phyloP scores from a whole-genome alignment of 2,329 filamentous ascomycete genomes.

The Trichoderma sp. region DNA sequence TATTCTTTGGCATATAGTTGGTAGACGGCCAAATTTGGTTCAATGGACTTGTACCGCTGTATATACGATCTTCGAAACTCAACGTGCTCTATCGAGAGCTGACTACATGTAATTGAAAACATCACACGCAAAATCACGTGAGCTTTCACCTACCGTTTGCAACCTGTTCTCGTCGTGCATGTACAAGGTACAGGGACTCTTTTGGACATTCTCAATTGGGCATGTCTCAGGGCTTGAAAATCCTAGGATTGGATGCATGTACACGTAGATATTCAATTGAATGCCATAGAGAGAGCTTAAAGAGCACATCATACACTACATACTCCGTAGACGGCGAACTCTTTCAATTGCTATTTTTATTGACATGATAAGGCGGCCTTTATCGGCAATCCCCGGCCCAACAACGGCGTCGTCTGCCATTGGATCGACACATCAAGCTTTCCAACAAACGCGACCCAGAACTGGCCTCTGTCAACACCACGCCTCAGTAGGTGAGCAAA shows the following conservation, averaged over 20 bases:
- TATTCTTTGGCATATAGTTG: neutral
- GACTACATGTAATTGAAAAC: too few relatives aligned
- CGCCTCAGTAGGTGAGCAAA: neutral
- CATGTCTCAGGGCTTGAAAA: neutral
- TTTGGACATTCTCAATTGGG: neutral
- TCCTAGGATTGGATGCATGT: neutral
- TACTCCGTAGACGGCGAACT: neutral
- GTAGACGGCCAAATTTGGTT: neutral
- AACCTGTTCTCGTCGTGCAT: neutral
- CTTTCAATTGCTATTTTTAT: neutral
- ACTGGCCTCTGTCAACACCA: neutral
- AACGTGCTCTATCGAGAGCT: too few relatives aligned
- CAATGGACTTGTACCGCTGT: neutral
- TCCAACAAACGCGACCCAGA: neutral
- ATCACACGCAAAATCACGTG: neutral
- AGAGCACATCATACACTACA: neutral
- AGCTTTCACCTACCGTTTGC: neutral
- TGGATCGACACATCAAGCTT: neutral
- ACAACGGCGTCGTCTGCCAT: neutral
- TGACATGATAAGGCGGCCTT: neutral
- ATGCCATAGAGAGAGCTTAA: neutral
- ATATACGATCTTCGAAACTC: neutral
- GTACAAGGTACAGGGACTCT: neutral
- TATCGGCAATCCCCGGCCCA: constrained; percentile 13
- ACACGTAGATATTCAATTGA: neutral